A percentile compares a stretch with the other conserved stretches of the same genome.
Conservation (phyloP, 148 eudicot species). For the Selenicereus undatus region DNA sequence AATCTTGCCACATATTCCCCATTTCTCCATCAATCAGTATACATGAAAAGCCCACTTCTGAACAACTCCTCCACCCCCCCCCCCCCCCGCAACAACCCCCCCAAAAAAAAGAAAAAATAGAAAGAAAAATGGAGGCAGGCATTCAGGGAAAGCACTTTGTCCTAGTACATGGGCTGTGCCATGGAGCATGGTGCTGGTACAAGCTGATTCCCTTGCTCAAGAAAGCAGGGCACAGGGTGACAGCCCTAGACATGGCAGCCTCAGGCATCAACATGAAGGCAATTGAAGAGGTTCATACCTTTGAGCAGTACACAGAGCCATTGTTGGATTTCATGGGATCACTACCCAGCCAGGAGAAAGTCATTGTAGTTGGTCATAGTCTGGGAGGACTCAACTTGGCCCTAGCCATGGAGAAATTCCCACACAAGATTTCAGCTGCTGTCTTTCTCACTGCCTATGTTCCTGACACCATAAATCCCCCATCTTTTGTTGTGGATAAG, state of each 20-base stretch:
- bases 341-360: conserved; percentile 20
- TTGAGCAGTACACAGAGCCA: conserved; percentile 27
- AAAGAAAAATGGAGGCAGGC: neutral
- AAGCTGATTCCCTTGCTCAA: conserved; percentile 31
- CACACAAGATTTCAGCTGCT: conserved; percentile 21
- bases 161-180: conserved; percentile 31
- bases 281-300: conserved; percentile 22
- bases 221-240: conserved; percentile 25
- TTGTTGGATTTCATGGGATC: conserved; percentile 31
- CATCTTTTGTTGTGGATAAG: conserved; percentile 31
- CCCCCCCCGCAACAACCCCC: neutral
- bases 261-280: conserved; percentile 22
- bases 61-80: neutral
- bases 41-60: neutral
- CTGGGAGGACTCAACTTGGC: conserved; percentile 30
- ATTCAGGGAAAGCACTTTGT: conserved; percentile 29
- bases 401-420: conserved; percentile 29
- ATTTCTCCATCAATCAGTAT: neutral
- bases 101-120: neutral
- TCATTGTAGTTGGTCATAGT: conserved; percentile 33
- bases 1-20: neutral
- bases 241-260: conserved; percentile 31
- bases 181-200: conserved; percentile 39
- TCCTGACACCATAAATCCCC: conserved; percentile 31
- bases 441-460: conserved; percentile 29